phyloP scores from a whole-genome alignment of 352 stramenopile species.

The Thalassiosira oceanica region DNA sequence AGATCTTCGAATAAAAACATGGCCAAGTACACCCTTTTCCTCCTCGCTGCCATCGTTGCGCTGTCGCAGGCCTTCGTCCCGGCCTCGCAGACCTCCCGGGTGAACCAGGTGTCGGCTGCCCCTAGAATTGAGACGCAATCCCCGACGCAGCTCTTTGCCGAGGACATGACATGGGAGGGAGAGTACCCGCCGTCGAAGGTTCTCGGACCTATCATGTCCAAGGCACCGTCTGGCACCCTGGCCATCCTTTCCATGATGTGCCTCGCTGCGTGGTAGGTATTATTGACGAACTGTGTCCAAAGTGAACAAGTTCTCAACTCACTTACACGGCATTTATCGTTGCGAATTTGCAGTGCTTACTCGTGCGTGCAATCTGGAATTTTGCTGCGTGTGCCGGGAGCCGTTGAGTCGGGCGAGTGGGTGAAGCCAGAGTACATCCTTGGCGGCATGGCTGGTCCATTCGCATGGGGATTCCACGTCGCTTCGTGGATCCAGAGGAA shows the following conservation, averaged over 20 bases:
- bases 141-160: conserved; percentile 51
- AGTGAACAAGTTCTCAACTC: too few relatives aligned
- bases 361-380: conserved; percentile 56
- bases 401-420: conserved; percentile 72
- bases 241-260: conserved; percentile 66
- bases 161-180: conserved; percentile 80
- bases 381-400: conserved; percentile 72
- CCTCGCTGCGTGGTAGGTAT: conserved; percentile 55
- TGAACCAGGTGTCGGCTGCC: conserved; percentile 28
- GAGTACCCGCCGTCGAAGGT: conserved; percentile 83
- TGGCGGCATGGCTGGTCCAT: conserved; percentile 67
- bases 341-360: too few relatives aligned
- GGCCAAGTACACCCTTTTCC: conserved; percentile 69
- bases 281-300: too few relatives aligned
- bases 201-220: conserved; percentile 82
- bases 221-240: conserved; percentile 78
- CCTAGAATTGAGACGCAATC: conserved; percentile 28
- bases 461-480: conserved; percentile 82
- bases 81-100: conserved; percentile 23
- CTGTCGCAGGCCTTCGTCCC: conserved; percentile 64
- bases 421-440: conserved; percentile 82
- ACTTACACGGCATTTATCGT: too few relatives aligned
- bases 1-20: too few relatives aligned
- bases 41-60: conserved; percentile 65
- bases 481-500: conserved; percentile 81